Conservation (phyloP, 1,284 basidiomycete genomes). For the Ceratobasidium sp. region DNA sequence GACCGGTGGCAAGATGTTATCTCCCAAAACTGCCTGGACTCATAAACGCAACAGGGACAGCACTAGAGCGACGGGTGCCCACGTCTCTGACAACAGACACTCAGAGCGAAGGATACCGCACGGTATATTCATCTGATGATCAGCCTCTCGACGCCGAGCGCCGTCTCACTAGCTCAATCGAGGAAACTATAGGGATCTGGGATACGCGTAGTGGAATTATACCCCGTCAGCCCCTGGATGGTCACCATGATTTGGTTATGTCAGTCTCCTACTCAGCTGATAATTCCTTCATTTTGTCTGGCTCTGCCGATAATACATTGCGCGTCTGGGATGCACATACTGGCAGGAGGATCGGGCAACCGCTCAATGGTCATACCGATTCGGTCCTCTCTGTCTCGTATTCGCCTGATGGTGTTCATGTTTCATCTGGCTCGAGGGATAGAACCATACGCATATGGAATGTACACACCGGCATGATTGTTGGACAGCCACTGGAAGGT, state of each 20-base stretch:
- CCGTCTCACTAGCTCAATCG: background rate
- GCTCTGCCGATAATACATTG: background rate
- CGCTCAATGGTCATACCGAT: conserved; percentile 14
- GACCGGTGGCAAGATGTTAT: background rate
- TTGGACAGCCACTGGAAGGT: conserved; percentile 1
- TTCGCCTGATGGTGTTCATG: background rate
- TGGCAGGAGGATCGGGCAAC: background rate
- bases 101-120: background rate
- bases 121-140: background rate
- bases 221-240: background rate
- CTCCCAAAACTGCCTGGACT: background rate
- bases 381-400: background rate
- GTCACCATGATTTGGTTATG: background rate
- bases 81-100: background rate
- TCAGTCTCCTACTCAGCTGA: background rate
- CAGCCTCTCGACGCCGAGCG: too few relatives aligned
- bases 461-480: conserved; percentile 1
- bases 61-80: background rate
- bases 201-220: background rate
- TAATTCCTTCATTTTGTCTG: background rate
- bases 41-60: background rate
- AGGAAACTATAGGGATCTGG: background rate
- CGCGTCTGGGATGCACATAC: conserved; percentile 1
- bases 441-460: conserved; percentile 30
- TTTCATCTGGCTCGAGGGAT: conserved; percentile 27